Base-by-base conservation (phyloP, 192 early-diverging fungal genomes). In the Coemansia sp. region DNA sequence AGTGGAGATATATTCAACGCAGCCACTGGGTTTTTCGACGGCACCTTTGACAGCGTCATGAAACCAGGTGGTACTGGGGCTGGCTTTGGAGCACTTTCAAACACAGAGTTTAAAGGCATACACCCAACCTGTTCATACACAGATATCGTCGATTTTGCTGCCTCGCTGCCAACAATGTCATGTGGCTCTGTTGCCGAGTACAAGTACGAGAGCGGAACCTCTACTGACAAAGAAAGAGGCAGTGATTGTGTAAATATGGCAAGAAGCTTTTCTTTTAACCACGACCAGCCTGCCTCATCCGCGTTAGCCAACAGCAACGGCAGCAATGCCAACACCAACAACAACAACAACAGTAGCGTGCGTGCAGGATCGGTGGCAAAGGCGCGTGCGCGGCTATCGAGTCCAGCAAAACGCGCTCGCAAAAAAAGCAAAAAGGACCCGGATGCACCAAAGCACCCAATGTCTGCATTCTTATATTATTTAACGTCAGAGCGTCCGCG, bases 391-490 rank as follows among this genome's bases (percentile, higher is more conserved):
- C 72, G 68, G 7, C 8, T 74, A 52, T 80, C 77, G 1, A 74
- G 72, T 26, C 77, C 77, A 16, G 30, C 63, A 0, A 80, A 75
- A 58, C 62, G 79, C 20, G 46, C 84, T 21, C 84, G 87, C 28
- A 92, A 90, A 73, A 93, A 90, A 66, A 78, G 77, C 46, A 79
- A 79, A 60, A 88, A 91, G 67, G 87, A 91, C 58, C 91, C 90
- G 1, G 81, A 82, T 69, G 89, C 87, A 1, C 93, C 93, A 48
- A 92, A 92, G 61, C 93, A 94, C 67, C 92, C 93, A 43, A 92
- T 93, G 84, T 92, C 92, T 3, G 91, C 89, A 15, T 94, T 93
- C 72, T 71, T 94, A 42, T 93, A 87, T 66, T 94, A 89, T 64
- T 71, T 90, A 51, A 86, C 84, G 5, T 82, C 86, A 1, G 88